Evolutionary conservation across 2,329 filamentous ascomycete genomes (phyloP).

Genomic region (Diaporthe capsici): DNA sequence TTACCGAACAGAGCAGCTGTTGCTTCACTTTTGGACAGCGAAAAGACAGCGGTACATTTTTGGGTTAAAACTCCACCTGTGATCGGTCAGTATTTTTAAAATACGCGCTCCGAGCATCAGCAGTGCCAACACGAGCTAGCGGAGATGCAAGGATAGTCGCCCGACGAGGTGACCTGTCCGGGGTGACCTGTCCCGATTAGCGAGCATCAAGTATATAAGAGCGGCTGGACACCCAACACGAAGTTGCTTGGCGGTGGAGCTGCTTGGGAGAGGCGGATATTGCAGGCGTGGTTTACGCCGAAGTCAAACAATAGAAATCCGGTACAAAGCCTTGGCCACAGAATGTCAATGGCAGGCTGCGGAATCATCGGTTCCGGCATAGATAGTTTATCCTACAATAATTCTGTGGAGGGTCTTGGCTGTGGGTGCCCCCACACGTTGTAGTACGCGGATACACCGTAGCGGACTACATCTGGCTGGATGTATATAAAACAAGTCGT

Average conservation of each 20-base stretch:
- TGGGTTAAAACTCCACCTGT: conserved; percentile 10
- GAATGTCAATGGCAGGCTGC: conserved; percentile 7
- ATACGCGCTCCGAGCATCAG: not conserved
- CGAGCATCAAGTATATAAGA: conserved; percentile 20
- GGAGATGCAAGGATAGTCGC: not conserved
- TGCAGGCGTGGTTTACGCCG: conserved; percentile 26
- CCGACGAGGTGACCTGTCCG: not conserved
- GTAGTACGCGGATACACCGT: not conserved
- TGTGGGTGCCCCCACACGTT: not conserved
- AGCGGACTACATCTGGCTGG: not conserved
- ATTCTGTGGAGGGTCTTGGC: conserved; percentile 6
- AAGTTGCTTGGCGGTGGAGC: conserved; percentile 5
- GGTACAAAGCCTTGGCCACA: conserved; percentile 18
- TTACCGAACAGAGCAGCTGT: not conserved
- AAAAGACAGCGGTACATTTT: not conserved
- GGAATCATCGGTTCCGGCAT: conserved; percentile 29
- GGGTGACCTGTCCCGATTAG: conserved; percentile 20
- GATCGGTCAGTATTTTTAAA: not conserved
- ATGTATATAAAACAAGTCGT: not conserved
- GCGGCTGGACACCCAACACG: conserved; percentile 11
- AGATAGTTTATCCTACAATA: conserved; percentile 24
- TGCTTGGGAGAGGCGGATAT: conserved; percentile 11
- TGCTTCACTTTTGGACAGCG: not conserved
- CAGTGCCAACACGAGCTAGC: conserved; percentile 24
- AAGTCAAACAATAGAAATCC: not conserved